These are phyloP conservation scores for Botrytis cinerea DNA, from an alignment of 2,329 filamentous ascomycete genomes.

Conservation along the genomic window DNA sequence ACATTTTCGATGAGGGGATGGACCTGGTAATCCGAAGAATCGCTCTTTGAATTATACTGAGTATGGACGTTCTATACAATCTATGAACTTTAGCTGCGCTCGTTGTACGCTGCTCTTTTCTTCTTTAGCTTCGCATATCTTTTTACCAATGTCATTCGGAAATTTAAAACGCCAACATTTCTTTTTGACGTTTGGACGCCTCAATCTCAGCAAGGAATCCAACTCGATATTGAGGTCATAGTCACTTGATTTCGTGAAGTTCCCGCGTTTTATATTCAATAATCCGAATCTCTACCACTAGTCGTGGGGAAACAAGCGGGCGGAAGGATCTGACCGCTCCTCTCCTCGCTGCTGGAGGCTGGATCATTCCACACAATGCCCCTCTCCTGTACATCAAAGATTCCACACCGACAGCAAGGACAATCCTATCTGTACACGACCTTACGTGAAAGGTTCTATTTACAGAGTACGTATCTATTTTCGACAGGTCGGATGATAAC, in stretches of 20 bases:
- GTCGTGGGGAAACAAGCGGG: conserved; percentile 9
- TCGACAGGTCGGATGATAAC: neutral
- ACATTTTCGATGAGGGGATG: neutral
- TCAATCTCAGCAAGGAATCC: neutral
- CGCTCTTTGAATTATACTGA: neutral
- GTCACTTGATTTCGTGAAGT: conserved; percentile 24
- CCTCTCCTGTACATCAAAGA: conserved; percentile 7
- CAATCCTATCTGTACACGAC: neutral
- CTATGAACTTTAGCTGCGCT: neutral
- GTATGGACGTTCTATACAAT: neutral
- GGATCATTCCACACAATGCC: neutral
- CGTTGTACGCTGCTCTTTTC: neutral
- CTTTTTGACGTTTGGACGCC: neutral
- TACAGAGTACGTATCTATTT: neutral
- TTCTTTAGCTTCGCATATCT: neutral
- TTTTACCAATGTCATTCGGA: neutral
- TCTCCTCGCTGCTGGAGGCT: neutral
- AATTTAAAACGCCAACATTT: neutral
- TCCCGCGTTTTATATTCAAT: conserved; percentile 3
- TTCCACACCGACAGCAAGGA: conserved; percentile 14
- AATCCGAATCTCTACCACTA: conserved; percentile 1
- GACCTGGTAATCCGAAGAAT: neutral
- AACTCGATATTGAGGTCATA: neutral
- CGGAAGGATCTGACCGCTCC: conserved; percentile 21
- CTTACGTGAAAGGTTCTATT: conserved; percentile 17